Base-by-base conservation (phyloP, 1,139 yeast genomes). In the Debaryomyces psychrophilus region DNA sequence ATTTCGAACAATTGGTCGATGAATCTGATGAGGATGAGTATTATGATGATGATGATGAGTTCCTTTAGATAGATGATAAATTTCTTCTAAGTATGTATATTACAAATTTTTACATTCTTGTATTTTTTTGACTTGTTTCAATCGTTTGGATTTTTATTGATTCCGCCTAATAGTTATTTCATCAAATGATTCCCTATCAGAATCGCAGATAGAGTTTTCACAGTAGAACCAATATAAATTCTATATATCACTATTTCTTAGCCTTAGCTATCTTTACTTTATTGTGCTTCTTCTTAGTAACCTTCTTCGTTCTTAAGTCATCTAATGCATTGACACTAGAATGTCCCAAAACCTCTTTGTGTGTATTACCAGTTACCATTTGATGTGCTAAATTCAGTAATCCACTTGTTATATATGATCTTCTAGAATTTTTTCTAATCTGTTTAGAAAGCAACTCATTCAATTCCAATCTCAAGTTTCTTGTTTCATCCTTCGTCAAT, bases 1-100 rank as follows among this genome's bases (percentile, higher is more conserved):
- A 93, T 75, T 93, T 93, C 64, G 99, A 93, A 66, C 97, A 90
- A 76, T 81, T 93, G 68, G 87, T 74, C 41, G 96, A 90, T 49
- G 97, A 89, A 55, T 82, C 88, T 50, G 96, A 88, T 54, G 96
- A 89, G 61, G 80, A 75, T 56, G 96, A 90, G 67, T 90, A 88
- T 68, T 90, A 83, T 68, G 90, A 83, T 66, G 90, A 85, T 57
- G 77, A 73, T 52, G 85, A 82, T 62, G 85, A 77, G 57, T 79
- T 72, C 64, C 66, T 74, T 61, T 74, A 68, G 57, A 45, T 12
- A 26, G 25, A 36, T 38, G 20, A 25, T 38, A 29, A 18, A 41
- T 28, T 39, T 23, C 26, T 17, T 31, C 14, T 23, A 25, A 37
- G 37, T 43, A 43, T 31, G 37, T 40, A 33, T 31, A 40, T 40